Conservation (phyloP, 306 rosid genomes). For the Sesbania bispinosa region DNA sequence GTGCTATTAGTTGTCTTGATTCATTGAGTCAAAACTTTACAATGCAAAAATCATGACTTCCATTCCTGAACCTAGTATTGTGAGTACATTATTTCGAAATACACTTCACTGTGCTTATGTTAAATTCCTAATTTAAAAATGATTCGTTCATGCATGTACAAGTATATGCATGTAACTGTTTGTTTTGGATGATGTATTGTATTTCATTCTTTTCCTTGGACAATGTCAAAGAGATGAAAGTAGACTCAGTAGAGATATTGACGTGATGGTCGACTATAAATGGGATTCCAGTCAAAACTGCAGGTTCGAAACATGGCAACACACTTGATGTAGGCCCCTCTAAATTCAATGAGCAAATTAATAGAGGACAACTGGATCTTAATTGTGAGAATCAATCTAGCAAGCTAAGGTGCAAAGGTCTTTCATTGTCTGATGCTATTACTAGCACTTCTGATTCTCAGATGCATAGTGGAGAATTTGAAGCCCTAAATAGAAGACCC, state of each 20-base stretch:
- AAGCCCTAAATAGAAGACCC: conserved; percentile 39
- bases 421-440: conserved; percentile 41
- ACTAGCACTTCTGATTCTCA: conserved; percentile 42
- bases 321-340: conserved; percentile 41
- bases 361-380: conserved; percentile 45
- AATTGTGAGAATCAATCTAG: conserved; percentile 46
- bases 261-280: conserved; percentile 37
- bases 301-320: conserved; percentile 41
- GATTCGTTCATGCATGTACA: background rate
- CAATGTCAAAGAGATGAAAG: conserved; percentile 31
- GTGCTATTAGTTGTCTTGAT: conserved; percentile 3
- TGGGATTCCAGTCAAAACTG: conserved; percentile 43
- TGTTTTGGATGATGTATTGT: background rate
- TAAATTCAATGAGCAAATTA: conserved; percentile 49
- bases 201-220: conserved; percentile 36
- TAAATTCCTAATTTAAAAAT: background rate
- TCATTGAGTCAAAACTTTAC: background rate
- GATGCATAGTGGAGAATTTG: conserved; percentile 49
- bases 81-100: background rate
- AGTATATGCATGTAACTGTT: background rate
- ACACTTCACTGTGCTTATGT: background rate
- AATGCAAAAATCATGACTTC: background rate
- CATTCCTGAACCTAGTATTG: background rate
- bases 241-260: conserved; percentile 38
- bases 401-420: conserved; percentile 48